These are phyloP conservation scores for Teunomyces cretensis DNA, from an alignment of 805 yeast species.

Conservation along the genomic window DNA sequence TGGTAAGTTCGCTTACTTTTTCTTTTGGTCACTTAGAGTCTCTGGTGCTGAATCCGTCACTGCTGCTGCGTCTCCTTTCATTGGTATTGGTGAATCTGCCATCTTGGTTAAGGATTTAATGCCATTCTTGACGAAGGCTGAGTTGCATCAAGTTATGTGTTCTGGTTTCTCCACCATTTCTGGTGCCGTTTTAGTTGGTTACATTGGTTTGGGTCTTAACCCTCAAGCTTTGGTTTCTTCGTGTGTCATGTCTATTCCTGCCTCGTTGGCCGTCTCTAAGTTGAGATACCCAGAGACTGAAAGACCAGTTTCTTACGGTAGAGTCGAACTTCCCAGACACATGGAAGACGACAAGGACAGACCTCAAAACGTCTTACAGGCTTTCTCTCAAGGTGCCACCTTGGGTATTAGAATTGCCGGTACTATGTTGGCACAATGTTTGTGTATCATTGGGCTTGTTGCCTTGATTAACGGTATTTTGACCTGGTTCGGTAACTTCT, in stretches of 20 bases:
- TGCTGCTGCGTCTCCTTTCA: constrained; percentile 66
- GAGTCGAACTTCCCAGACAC: constrained; percentile 45
- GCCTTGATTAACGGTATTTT: constrained; percentile 55
- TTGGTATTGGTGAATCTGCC: constrained; percentile 67
- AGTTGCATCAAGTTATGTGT: constrained; percentile 60
- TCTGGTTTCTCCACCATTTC: constrained; percentile 66
- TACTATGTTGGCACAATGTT: constrained; percentile 54
- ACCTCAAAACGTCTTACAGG: constrained; percentile 55
- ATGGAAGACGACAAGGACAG: constrained; percentile 25
- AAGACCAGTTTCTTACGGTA: constrained; percentile 50
- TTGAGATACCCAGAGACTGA: constrained; percentile 61
- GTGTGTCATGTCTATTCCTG: constrained; percentile 70
- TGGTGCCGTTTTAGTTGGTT: constrained; percentile 62
- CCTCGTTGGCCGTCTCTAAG: constrained; percentile 59
- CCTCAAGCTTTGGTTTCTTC: constrained; percentile 64
- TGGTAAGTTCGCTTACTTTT: constrained; percentile 54
- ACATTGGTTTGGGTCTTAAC: constrained; percentile 61
- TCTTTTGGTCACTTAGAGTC: constrained; percentile 58
- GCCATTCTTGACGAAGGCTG: constrained; percentile 59
- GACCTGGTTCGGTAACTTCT: constrained; percentile 61
- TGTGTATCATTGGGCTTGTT: constrained; percentile 62
- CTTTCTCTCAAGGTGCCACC: constrained; percentile 58
- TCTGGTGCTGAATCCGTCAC: constrained; percentile 67
- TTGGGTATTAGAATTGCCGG: constrained; percentile 58
- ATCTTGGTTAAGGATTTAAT: constrained; percentile 58